Evolutionary conservation across 345 rosid genomes (phyloP), one percentile per base, ranked within the genome.

Genomic region (Eucalyptus rudis): DNA sequence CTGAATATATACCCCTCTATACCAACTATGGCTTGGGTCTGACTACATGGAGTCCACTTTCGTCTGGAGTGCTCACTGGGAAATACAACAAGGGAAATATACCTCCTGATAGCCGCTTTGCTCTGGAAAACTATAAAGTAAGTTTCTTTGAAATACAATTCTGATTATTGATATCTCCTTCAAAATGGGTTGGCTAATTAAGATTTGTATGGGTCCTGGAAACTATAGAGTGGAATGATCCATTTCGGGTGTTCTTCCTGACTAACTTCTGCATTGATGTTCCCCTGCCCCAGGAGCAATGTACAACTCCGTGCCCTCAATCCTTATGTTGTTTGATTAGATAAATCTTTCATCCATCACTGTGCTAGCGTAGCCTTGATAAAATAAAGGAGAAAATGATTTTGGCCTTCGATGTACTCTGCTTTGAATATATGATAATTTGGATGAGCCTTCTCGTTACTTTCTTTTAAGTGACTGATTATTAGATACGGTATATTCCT

Each of bases 1-100:
- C 98, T 17, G 99, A 98, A 93, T 98, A 91, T 92, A 93, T 97
- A 43, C 98, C 99, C 62, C 91, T 98, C 50, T 98, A 95, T 92
- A 92, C 87, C 89, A 98, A 95, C 89, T 94, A 97, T 93, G 99
- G 99, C 90, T 86, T 98, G 76, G 99, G 99, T 89, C 97, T 98
- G 45, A 95, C 99, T 33, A 98, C 99, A 13, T 98, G 99, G 99
- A 98, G 99, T 88, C 99, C 99, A 66, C 99, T 98, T 79, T 97
- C 99, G 54, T 97, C 99, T 8, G 99, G 99, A 66, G 99, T 98
- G 86, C 99, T 98, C 91, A 95, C 99, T 89, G 99, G 99, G 88
- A 98, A 98, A 87, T 97, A 98, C 93, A 94, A 92, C 94, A 97
- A 95, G 92, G 99, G 99, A 89, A 86, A 87, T 43, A 92, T 98